phyloP scores from a whole-genome alignment of 2,329 filamentous ascomycete genomes.

The Aspergillus tamarii region DNA sequence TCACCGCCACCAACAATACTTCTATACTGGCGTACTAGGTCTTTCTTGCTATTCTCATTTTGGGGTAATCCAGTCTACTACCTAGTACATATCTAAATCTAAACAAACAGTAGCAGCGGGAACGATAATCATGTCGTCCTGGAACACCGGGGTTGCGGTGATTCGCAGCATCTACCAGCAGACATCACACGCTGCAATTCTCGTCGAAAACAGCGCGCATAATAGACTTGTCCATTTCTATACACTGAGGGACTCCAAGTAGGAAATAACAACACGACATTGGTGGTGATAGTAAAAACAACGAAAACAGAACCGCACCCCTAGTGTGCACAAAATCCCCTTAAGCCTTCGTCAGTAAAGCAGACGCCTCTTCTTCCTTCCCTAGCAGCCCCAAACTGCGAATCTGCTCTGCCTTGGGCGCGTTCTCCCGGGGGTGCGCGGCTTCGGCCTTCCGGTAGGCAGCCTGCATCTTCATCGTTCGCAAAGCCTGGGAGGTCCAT shows the following conservation, averaged over 20 bases:
- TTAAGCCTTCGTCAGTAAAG: constrained; percentile 47
- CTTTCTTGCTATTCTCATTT: background rate
- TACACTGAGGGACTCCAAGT: constrained; percentile 35
- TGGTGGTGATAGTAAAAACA: constrained; percentile 28
- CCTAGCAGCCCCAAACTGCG: constrained; percentile 81
- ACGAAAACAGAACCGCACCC: constrained; percentile 26
- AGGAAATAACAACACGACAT: constrained; percentile 31
- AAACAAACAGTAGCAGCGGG: background rate
- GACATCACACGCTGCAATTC: background rate
- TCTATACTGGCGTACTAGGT: background rate
- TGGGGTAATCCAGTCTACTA: background rate
- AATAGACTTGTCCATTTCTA: constrained; percentile 34
- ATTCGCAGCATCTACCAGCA: background rate
- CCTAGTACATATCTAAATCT: too few species aligned
- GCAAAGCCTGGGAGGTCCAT: constrained; percentile 65
- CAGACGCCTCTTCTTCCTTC: constrained; percentile 78
- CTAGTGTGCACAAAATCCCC: constrained; percentile 18
- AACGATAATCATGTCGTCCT: background rate
- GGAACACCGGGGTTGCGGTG: background rate
- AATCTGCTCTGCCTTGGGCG: constrained; percentile 83
- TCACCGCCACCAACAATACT: background rate
- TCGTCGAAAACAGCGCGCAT: background rate
- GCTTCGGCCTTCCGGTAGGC: constrained; percentile 82
- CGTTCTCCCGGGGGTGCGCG: constrained; percentile 75
- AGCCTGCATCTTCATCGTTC: constrained; percentile 76